Conservation (phyloP, 2,329 filamentous ascomycete species). For the Penicillium nordicum region DNA sequence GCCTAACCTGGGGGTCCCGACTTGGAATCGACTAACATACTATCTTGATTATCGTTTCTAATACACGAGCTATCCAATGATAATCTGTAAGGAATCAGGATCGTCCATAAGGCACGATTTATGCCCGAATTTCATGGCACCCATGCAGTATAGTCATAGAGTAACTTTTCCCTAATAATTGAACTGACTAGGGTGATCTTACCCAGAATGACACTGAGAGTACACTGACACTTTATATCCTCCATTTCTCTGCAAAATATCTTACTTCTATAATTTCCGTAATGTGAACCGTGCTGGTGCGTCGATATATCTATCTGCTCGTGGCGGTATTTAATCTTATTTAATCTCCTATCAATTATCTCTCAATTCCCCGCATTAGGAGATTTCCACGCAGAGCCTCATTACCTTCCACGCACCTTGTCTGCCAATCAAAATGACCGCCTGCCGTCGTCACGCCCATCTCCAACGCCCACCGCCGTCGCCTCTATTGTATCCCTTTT, state of each 20-base stretch:
- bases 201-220: too few species aligned
- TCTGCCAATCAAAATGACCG: constrained; percentile 9
- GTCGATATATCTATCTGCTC: not conserved
- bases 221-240: not conserved
- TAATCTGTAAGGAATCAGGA: too few species aligned
- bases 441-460: constrained; percentile 6
- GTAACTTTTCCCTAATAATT: not conserved
- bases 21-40: too few species aligned
- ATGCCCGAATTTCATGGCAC: not conserved
- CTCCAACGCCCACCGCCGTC: constrained; percentile 4
- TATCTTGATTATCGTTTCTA: not conserved
- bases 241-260: not conserved
- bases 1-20: not conserved
- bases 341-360: too few species aligned
- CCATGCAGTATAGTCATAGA: not conserved
- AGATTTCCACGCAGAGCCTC: not conserved
- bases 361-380: not conserved
- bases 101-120: not conserved
- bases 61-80: not conserved
- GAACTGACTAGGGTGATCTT: not conserved
- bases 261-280: not conserved
- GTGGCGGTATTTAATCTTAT: not conserved
- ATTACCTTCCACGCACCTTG: not conserved
- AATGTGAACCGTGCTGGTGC: not conserved
- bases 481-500: not conserved